Evolutionary conservation across 2,329 filamentous ascomycete species (phyloP).

Genomic region (Cercospora zeae-maydis): DNA sequence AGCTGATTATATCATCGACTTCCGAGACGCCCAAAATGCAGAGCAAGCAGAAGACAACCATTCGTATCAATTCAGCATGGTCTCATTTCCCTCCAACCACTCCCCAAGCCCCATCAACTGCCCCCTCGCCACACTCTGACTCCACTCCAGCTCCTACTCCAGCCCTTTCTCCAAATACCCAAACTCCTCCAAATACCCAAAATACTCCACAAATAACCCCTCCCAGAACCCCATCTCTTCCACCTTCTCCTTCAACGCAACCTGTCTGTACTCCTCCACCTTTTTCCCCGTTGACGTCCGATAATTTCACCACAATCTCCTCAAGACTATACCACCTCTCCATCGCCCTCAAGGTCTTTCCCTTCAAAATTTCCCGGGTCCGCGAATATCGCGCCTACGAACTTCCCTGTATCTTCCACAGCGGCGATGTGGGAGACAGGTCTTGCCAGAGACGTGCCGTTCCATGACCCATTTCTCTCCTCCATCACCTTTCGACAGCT

Average conservation of each 20-base stretch:
- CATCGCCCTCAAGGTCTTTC: constrained; percentile 21
- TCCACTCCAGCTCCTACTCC: constrained; percentile 35
- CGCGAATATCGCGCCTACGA: constrained; percentile 23
- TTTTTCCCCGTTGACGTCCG: constrained; percentile 18
- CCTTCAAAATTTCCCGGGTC: constrained; percentile 20
- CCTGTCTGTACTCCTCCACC: constrained; percentile 17
- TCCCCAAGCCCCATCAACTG: constrained; percentile 40
- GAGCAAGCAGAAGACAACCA: background rate
- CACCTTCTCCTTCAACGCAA: constrained; percentile 3
- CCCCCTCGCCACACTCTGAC: constrained; percentile 31
- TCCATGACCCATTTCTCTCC: constrained; percentile 14
- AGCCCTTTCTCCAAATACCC: constrained; percentile 40
- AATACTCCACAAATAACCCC: constrained; percentile 13
- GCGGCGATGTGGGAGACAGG: constrained; percentile 20
- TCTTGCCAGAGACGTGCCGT: constrained; percentile 7
- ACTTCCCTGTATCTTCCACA: constrained; percentile 25
- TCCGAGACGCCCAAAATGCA: background rate
- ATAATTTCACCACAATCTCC: constrained; percentile 19
- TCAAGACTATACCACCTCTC: constrained; percentile 17
- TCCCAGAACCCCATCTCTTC: constrained; percentile 3
- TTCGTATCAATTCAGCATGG: background rate
- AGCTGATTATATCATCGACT: background rate
- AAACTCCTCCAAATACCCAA: constrained; percentile 32
- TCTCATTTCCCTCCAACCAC: constrained; percentile 29
- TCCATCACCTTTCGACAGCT: constrained; percentile 6